Base-by-base conservation (phyloP, 768 basidiomycete species). In the Crassisporium funariophilum region DNA sequence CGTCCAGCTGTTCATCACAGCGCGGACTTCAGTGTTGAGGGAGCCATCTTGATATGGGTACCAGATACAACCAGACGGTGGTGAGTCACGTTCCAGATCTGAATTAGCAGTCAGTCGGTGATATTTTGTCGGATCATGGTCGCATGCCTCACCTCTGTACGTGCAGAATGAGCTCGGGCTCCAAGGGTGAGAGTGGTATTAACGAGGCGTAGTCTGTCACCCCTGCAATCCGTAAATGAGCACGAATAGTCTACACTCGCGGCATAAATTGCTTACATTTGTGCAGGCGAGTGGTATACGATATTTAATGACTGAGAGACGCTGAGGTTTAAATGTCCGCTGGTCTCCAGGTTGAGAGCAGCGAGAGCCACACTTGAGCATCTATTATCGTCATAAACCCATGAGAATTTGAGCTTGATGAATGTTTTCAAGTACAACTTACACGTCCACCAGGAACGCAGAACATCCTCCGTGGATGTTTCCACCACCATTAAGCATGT, bases 31-130 rank as follows among this genome's bases (percentile, higher is more conserved):
- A n/a, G 29, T n/a, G n/a, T 11, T 3, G 78, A 76, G 0, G 79
- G 72, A 15, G 61, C 53, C 80, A 81, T 82, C 50, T 79, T 82
- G 46, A 76, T 70, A 40, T 82, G 80, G 1, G 75, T 72, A 0
- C 76, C 81, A 1, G 81, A 81, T 5, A 72, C 75, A 8, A 79
- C 75, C 3, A 83, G 63, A 13, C 79, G 74, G 47, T 72, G 74
- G 46, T 72, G 66, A 1, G 76, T 79, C 13, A 60, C 59, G 44
- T 76, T 81, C 82, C 81, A 83, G 24, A 83, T 76, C 82, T 83
- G 11, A 22, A 22, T 22, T 11, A 20, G 35, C 17, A 25, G 22
- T 8, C 9, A 37, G 8, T 4, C 10, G 29, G 10, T 31, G 29
- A 31, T 31, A 3, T 10, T 11, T 3, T 11, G 11, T 3, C 29